Evolutionary conservation across 495 filamentous ascomycete genomes (phyloP).

Genomic region (Amphirosellinia nigrospora): DNA sequence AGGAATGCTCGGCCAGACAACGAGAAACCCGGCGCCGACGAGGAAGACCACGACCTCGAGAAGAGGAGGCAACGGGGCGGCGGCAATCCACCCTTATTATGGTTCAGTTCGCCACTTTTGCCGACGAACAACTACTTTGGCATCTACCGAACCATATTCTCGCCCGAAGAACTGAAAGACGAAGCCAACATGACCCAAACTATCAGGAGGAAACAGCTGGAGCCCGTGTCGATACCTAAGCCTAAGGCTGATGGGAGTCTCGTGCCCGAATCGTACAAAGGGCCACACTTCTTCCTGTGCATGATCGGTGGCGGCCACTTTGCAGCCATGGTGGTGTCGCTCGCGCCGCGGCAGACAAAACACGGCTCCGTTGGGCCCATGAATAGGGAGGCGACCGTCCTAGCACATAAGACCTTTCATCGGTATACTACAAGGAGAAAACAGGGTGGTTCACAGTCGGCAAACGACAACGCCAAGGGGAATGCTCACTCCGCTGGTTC

Average conservation of each 20-base stretch:
- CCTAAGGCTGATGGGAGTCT: constrained; percentile 55
- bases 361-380: constrained; percentile 65
- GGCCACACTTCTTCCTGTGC: constrained; percentile 89
- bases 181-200: constrained; percentile 67
- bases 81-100: constrained; percentile 79
- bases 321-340: constrained; percentile 90
- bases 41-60: constrained; percentile 57
- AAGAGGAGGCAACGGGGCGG: constrained; percentile 55
- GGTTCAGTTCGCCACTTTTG: constrained; percentile 78
- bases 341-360: constrained; percentile 79
- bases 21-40: constrained; percentile 35
- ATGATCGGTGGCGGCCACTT: constrained; percentile 99
- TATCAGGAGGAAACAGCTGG: constrained; percentile 75
- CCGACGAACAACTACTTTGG: constrained; percentile 82
- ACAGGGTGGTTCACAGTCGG: constrained; percentile 92
- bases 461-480: constrained; percentile 89
- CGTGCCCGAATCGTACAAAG: constrained; percentile 56
- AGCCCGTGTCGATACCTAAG: constrained; percentile 63
- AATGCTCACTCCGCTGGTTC: constrained; percentile 93
- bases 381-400: constrained; percentile 79
- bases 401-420: constrained; percentile 97
- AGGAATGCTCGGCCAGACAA: constrained; percentile 32
- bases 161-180: constrained; percentile 68
- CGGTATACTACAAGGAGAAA: constrained; percentile 95
- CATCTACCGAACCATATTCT: constrained; percentile 84